These are phyloP conservation scores for Alternaria sp. DNA, from an alignment of 2,329 filamentous ascomycete species.

Conservation along the genomic window DNA sequence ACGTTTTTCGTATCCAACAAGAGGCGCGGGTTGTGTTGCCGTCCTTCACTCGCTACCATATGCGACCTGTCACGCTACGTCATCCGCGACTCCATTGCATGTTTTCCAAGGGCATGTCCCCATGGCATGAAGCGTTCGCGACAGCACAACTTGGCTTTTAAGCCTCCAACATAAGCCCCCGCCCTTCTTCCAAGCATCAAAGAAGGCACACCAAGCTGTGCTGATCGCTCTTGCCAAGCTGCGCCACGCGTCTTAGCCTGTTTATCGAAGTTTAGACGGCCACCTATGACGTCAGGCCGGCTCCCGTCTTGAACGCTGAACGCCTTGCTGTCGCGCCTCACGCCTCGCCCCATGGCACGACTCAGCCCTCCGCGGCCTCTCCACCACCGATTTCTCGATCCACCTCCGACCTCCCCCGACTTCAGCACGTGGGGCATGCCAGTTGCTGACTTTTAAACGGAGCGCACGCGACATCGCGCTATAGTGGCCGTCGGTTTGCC, in stretches of 20 bases:
- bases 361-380: conserved; percentile 1
- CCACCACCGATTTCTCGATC: conserved; percentile 10
- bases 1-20: conserved; percentile 4
- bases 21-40: not conserved
- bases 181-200: conserved; percentile 10
- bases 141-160: conserved; percentile 1
- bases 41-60: not conserved
- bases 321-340: too few relatives aligned
- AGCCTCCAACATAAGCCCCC: conserved; percentile 11
- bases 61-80: not conserved
- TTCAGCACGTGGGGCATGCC: not conserved
- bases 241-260: conserved; percentile 18
- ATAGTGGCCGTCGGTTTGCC: conserved; percentile 2
- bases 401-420: conserved; percentile 3
- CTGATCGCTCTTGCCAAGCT: conserved; percentile 20
- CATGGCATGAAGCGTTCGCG: not conserved
- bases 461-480: not conserved
- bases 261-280: not conserved
- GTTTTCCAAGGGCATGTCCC: not conserved
- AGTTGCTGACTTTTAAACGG: not conserved
- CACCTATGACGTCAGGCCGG: conserved; percentile 19
- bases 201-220: conserved; percentile 20
- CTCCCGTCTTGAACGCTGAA: not conserved
- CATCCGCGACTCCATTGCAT: not conserved
- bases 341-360: conserved; percentile 10